Evolutionary conservation across 75 land plant species (phyloP).

Genomic region (Cunninghamia lanceolata): DNA sequence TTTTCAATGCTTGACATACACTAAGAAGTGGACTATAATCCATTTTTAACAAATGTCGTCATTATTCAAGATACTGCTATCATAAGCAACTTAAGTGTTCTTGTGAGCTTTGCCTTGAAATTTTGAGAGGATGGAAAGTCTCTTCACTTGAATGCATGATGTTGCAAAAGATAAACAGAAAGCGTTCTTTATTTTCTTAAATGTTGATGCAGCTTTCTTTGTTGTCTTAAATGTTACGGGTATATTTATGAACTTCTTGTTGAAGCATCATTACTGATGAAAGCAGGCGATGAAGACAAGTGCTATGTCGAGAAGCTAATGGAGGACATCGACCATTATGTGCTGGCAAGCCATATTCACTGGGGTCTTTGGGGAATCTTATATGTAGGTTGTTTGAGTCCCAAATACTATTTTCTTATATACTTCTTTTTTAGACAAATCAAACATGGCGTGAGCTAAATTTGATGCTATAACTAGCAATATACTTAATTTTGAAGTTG

Average conservation of each 20-base stretch:
- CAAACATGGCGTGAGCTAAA: neutral
- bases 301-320: constrained; percentile 24
- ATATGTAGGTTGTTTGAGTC: constrained; percentile 21
- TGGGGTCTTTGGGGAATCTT: constrained; percentile 49
- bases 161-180: neutral
- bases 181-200: too few relatives aligned
- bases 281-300: neutral
- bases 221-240: neutral
- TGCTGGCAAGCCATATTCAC: constrained; percentile 39
- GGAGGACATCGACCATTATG: constrained; percentile 31
- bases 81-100: neutral
- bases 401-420: neutral
- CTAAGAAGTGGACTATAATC: neutral
- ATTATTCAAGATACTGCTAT: neutral
- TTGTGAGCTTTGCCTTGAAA: neutral
- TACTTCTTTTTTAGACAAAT: neutral
- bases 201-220: neutral
- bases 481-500: neutral
- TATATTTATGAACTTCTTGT: neutral
- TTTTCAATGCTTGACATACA: neutral
- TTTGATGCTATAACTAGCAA: neutral
- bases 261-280: neutral
- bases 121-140: neutral
- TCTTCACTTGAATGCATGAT: neutral
- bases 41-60: neutral